These are phyloP conservation scores for Russula lepida DNA, from an alignment of 768 basidiomycete species.

Conservation along the genomic window DNA sequence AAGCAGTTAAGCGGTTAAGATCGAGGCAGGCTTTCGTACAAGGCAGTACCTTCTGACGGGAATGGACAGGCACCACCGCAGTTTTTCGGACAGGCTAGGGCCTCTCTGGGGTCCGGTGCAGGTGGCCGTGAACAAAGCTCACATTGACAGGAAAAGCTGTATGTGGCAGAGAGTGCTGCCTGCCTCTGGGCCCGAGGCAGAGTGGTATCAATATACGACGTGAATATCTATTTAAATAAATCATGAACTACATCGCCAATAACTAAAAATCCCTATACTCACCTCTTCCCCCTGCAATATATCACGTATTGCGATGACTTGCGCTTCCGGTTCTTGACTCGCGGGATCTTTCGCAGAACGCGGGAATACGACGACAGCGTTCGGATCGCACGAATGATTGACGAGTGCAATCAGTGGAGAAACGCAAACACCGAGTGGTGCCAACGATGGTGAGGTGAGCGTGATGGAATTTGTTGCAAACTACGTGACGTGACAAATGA, in stretches of 20 bases:
- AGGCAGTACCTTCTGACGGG: slow-evolving; percentile 47
- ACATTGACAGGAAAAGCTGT: slow-evolving; percentile 73
- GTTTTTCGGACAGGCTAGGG: slow-evolving; percentile 56
- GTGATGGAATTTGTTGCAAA: slow-evolving; percentile 91
- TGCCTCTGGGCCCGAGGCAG: slow-evolving; percentile 51
- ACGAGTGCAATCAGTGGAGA: slow-evolving; percentile 72
- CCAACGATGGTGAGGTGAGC: slow-evolving; percentile 65
- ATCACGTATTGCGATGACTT: slow-evolving; percentile 60
- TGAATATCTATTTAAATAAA: slow-evolving; percentile 48
- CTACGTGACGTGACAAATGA: slow-evolving; percentile 34
- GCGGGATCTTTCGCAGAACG: slow-evolving; percentile 31
- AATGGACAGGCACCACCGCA: slow-evolving; percentile 59
- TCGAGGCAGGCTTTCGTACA: not conserved
- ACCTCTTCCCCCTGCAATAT: slow-evolving; percentile 70
- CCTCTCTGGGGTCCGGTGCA: slow-evolving; percentile 56
- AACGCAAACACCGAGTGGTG: slow-evolving; percentile 77
- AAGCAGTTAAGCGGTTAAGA: not conserved
- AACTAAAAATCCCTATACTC: not conserved
- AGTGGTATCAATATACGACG: slow-evolving; percentile 81
- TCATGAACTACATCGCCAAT: not conserved
- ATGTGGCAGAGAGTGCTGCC: slow-evolving; percentile 54
- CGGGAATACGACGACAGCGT: slow-evolving; percentile 90
- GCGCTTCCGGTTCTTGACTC: slow-evolving; percentile 52
- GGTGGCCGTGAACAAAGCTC: slow-evolving; percentile 37
- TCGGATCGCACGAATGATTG: slow-evolving; percentile 85